Evolutionary conservation across 257 asterid species (phyloP).

Genomic region (Forsythia viridissima): DNA sequence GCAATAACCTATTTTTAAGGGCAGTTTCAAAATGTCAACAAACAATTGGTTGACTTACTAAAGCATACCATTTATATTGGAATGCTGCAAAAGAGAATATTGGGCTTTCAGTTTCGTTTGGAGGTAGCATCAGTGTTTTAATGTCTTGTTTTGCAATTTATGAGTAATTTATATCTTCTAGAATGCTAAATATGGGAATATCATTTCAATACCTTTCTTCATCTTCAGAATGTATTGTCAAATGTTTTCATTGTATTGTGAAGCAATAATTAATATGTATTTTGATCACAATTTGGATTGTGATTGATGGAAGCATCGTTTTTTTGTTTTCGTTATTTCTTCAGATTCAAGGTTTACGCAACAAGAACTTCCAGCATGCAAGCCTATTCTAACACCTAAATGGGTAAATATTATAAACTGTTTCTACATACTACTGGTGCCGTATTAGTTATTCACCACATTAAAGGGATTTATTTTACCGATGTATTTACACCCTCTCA

Average conservation of each 20-base stretch:
- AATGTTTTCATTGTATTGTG: too few species aligned
- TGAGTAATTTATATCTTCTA: too few species aligned
- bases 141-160: too few species aligned
- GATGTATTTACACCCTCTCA: conserved; percentile 6
- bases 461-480: background rate
- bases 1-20: background rate
- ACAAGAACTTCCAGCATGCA: conserved; percentile 66
- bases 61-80: background rate
- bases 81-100: background rate
- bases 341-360: conserved; percentile 63
- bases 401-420: conserved; percentile 35
- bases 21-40: background rate
- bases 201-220: background rate
- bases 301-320: background rate
- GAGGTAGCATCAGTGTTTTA: background rate
- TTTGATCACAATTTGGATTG: background rate
- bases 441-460: background rate
- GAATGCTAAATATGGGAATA: background rate
- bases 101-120: background rate
- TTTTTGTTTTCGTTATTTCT: background rate
- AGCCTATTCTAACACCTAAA: conserved; percentile 58
- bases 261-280: background rate
- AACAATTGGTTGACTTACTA: background rate
- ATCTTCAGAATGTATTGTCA: background rate
- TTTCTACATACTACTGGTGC: background rate